These are phyloP conservation scores for Chlamydomonas schloesseri DNA, from an alignment of 139 green algal genomes.

Conservation along the genomic window DNA sequence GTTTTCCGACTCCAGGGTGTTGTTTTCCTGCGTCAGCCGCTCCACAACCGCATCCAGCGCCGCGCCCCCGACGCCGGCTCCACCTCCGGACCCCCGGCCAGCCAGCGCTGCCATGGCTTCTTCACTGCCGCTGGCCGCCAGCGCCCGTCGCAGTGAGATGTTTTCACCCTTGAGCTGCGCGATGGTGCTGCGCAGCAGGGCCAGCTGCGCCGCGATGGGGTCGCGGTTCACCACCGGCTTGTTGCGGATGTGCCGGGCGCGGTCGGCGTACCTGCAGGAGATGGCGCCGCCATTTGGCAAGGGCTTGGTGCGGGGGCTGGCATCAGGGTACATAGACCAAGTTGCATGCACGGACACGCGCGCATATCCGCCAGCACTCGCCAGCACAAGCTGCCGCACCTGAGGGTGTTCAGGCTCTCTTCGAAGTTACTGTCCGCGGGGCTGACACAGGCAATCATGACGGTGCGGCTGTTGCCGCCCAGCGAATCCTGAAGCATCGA, in stretches of 20 bases:
- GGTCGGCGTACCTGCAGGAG: conserved; percentile 81
- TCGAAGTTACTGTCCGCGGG: conserved; percentile 91
- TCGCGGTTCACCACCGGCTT: conserved; percentile 95
- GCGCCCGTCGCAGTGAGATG: conserved; percentile 17
- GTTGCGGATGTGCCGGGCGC: conserved; percentile 95
- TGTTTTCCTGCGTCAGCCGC: conserved; percentile 66
- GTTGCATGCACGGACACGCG: too few species aligned
- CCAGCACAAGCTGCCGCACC: neutral
- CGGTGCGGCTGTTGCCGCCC: conserved; percentile 94
- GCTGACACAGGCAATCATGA: conserved; percentile 96
- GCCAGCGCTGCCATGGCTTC: neutral
- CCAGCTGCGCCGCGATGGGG: conserved; percentile 81
- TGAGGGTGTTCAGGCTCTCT: conserved; percentile 92
- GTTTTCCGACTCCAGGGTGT: conserved; percentile 70
- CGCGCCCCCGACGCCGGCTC: neutral
- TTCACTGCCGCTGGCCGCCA: conserved; percentile 38
- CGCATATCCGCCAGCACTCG: too few species aligned
- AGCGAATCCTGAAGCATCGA: conserved; percentile 86
- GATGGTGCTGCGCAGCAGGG: conserved; percentile 83
- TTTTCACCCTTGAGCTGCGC: conserved; percentile 71
- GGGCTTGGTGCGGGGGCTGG: too few species aligned
- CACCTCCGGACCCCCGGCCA: neutral
- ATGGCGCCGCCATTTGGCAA: too few species aligned
- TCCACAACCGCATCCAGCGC: conserved; percentile 57
- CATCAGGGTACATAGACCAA: too few species aligned